phyloP scores from a whole-genome alignment of 805 yeast genomes.

The Metschnikowia continentalis region DNA sequence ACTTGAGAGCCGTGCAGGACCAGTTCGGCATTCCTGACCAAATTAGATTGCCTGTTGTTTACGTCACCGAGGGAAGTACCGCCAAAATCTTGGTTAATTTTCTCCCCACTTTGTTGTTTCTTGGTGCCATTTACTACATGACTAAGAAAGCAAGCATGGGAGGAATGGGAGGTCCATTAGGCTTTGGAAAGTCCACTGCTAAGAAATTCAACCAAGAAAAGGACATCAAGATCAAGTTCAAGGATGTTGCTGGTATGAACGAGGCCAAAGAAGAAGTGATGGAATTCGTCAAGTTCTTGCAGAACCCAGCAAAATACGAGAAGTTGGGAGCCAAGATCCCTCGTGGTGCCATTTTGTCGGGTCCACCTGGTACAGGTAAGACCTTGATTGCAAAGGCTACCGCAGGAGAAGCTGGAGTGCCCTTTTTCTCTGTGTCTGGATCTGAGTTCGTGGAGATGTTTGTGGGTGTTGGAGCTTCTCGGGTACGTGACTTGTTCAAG shows the following conservation, averaged over 20 bases:
- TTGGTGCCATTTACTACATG: slow-evolving; percentile 85
- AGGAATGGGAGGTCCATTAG: slow-evolving; percentile 60
- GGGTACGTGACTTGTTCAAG: slow-evolving; percentile 89
- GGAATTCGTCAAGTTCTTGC: slow-evolving; percentile 90
- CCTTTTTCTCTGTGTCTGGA: slow-evolving; percentile 86
- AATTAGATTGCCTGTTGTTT: slow-evolving; percentile 77
- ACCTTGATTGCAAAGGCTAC: slow-evolving; percentile 90
- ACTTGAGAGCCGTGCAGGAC: slow-evolving; percentile 70
- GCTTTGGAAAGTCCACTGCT: slow-evolving; percentile 75
- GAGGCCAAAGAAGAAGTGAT: slow-evolving; percentile 93
- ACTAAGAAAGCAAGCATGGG: slow-evolving; percentile 57
- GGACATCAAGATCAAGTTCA: slow-evolving; percentile 75
- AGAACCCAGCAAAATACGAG: slow-evolving; percentile 81
- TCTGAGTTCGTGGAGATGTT: slow-evolving; percentile 97
- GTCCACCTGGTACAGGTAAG: slow-evolving; percentile 98
- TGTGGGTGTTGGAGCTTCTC: slow-evolving; percentile 93
- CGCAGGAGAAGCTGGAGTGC: slow-evolving; percentile 96
- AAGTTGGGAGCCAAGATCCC: slow-evolving; percentile 91
- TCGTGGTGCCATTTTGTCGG: slow-evolving; percentile 89
- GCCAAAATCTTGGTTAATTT: slow-evolving; percentile 64
- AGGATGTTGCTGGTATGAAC: slow-evolving; percentile 92
- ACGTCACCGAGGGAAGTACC: slow-evolving; percentile 66
- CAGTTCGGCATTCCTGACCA: slow-evolving; percentile 56
- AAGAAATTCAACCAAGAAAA: slow-evolving; percentile 79
- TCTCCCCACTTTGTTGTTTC: slow-evolving; percentile 82